These are phyloP conservation scores for Venturia aucupariae DNA, from an alignment of 2,329 filamentous ascomycete genomes.

Conservation along the genomic window DNA sequence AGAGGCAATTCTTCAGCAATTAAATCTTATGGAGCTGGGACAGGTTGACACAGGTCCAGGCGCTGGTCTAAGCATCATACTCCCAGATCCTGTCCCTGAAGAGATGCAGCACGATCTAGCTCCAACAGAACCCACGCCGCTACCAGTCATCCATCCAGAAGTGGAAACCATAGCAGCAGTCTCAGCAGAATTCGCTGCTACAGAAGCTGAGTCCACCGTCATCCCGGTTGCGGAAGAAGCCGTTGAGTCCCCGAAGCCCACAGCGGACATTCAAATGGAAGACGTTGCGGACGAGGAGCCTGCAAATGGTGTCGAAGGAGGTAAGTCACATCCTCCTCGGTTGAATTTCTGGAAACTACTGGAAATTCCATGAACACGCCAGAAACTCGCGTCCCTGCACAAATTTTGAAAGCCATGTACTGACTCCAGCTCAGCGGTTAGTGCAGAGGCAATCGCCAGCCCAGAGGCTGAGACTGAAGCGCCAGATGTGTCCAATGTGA, in stretches of 20 bases:
- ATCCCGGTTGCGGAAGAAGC: background rate
- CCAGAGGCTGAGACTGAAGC: background rate
- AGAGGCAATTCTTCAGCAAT: slow-evolving; percentile 12
- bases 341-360: background rate
- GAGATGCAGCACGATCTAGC: slow-evolving; percentile 15
- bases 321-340: background rate
- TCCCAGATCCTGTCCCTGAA: slow-evolving; percentile 22
- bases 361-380: background rate
- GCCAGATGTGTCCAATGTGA: background rate
- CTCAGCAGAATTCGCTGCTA: background rate
- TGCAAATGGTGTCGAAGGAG: background rate
- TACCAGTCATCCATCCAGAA: slow-evolving; percentile 17
- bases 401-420: background rate
- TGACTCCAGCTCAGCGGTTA: background rate
- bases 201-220: background rate
- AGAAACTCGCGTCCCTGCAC: background rate
- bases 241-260: background rate
- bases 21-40: slow-evolving; percentile 1
- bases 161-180: slow-evolving; percentile 16
- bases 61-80: slow-evolving; percentile 8
- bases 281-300: background rate
- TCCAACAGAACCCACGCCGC: background rate
- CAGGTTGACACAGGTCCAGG: slow-evolving; percentile 14
- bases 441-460: too few relatives aligned
- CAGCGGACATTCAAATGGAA: background rate